phyloP scores from a whole-genome alignment of 1,284 basidiomycete species.

The Tetrapyrgos nigripes region DNA sequence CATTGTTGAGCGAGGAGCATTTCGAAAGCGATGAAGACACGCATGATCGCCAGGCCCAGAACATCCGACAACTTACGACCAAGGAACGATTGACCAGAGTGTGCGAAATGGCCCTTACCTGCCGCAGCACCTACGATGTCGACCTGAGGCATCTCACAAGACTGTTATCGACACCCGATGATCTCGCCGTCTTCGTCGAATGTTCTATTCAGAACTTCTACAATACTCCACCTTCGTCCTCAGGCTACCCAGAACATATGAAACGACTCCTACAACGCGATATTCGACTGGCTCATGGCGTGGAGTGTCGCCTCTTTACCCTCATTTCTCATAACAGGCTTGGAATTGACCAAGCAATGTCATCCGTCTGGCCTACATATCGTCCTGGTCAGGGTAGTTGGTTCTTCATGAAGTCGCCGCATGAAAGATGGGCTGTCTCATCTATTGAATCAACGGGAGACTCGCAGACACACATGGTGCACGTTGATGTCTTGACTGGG shows the following conservation, averaged over 20 bases:
- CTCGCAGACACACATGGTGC: constrained; percentile 24
- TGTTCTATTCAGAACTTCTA: constrained; percentile 42
- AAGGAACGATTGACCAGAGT: constrained; percentile 31
- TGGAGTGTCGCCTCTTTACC: constrained; percentile 27
- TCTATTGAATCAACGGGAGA: constrained; percentile 1
- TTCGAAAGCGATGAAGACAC: not conserved
- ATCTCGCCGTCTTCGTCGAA: constrained; percentile 38
- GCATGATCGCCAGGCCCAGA: not conserved
- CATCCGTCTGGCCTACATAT: constrained; percentile 43
- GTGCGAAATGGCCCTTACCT: constrained; percentile 42
- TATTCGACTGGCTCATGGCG: constrained; percentile 31
- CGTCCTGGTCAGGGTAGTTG: constrained; percentile 33
- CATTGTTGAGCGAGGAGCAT: not conserved
- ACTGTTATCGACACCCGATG: constrained; percentile 28
- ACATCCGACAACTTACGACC: not conserved
- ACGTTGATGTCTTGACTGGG: constrained; percentile 50
- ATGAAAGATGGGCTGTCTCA: constrained; percentile 46
- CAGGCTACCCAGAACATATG: constrained; percentile 20
- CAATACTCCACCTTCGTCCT: constrained; percentile 22
- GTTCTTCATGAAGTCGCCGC: constrained; percentile 28
- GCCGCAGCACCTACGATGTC: constrained; percentile 48
- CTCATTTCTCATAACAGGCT: constrained; percentile 3
- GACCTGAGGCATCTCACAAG: constrained; percentile 23
- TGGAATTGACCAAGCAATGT: constrained; percentile 43
- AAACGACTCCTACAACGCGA: constrained; percentile 26